phyloP scores from a whole-genome alignment of 495 filamentous ascomycete species.

The Ramalina intermedia region DNA sequence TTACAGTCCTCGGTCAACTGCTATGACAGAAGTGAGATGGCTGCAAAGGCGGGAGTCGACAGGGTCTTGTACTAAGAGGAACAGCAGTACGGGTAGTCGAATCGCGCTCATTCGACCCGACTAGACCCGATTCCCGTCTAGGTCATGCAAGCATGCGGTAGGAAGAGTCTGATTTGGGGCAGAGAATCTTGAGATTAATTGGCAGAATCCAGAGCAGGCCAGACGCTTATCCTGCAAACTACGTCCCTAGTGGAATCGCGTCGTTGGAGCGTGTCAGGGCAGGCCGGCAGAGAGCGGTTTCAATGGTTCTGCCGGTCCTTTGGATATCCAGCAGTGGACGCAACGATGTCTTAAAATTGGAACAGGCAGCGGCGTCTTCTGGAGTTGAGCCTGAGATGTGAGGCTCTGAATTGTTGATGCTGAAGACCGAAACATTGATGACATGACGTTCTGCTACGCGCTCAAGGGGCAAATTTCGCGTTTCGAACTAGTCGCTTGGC shows the following conservation, averaged over 20 bases:
- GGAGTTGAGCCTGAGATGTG: too few relatives aligned
- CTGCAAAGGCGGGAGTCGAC: background rate
- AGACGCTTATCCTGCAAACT: background rate
- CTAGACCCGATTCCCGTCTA: background rate
- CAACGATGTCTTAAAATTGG: too few relatives aligned
- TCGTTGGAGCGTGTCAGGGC: background rate
- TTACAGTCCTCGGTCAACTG: background rate
- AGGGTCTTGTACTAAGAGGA: background rate
- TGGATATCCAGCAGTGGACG: too few relatives aligned
- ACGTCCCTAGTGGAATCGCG: background rate
- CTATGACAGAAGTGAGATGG: background rate
- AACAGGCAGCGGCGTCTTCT: too few relatives aligned
- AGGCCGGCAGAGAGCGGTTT: background rate
- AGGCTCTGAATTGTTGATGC: too few relatives aligned
- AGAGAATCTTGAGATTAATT: background rate
- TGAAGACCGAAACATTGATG: too few relatives aligned
- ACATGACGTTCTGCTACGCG: too few relatives aligned
- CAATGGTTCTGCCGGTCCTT: too few relatives aligned
- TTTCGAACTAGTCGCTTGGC: too few relatives aligned
- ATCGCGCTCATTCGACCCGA: slow-evolving; percentile 1
- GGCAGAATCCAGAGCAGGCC: background rate
- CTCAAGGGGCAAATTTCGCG: too few relatives aligned
- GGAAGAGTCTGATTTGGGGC: background rate
- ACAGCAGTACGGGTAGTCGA: background rate
- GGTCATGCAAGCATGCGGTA: background rate